Evolutionary conservation across 768 basidiomycete species (phyloP).

Genomic region (Naganishia randhawae): DNA sequence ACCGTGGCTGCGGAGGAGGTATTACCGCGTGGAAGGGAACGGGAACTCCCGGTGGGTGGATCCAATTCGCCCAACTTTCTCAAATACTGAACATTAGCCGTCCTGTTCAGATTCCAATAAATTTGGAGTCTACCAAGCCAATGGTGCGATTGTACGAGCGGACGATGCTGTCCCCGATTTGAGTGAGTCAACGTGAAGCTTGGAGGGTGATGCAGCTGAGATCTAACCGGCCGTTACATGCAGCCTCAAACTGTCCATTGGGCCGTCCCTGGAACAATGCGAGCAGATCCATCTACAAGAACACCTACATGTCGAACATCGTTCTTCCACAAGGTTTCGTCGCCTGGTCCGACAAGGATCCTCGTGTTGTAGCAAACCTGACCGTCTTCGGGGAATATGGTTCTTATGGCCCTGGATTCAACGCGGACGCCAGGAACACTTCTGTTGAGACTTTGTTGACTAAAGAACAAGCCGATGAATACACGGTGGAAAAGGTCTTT

Average conservation of each 20-base stretch:
- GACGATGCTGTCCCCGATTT: conserved; percentile 19
- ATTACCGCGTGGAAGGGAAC: conserved; percentile 63
- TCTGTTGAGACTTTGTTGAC: conserved; percentile 16
- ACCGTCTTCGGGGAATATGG: conserved; percentile 21
- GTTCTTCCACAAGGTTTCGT: conserved; percentile 33
- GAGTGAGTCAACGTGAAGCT: background rate
- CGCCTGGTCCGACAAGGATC: conserved; percentile 19
- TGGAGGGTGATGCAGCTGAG: conserved; percentile 53
- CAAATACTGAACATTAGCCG: background rate
- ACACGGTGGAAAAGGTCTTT: conserved; percentile 22
- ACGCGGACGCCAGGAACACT: background rate
- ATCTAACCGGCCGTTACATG: conserved; percentile 61
- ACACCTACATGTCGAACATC: conserved; percentile 56
- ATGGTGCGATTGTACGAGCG: conserved; percentile 50
- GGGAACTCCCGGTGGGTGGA: conserved; percentile 6
- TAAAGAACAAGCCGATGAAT: conserved; percentile 7
- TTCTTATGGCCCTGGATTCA: conserved; percentile 11
- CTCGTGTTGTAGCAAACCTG: conserved; percentile 15
- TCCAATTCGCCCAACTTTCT: background rate
- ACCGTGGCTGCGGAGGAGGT: conserved; percentile 65
- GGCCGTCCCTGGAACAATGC: conserved; percentile 67
- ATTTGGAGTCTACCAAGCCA: conserved; percentile 49
- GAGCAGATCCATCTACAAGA: conserved; percentile 58
- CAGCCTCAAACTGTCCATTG: conserved; percentile 59
- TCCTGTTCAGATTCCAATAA: conserved; percentile 2